Evolutionary conservation across 2,329 filamentous ascomycete genomes (phyloP).

Genomic region (Akanthomyces uredinophilus): DNA sequence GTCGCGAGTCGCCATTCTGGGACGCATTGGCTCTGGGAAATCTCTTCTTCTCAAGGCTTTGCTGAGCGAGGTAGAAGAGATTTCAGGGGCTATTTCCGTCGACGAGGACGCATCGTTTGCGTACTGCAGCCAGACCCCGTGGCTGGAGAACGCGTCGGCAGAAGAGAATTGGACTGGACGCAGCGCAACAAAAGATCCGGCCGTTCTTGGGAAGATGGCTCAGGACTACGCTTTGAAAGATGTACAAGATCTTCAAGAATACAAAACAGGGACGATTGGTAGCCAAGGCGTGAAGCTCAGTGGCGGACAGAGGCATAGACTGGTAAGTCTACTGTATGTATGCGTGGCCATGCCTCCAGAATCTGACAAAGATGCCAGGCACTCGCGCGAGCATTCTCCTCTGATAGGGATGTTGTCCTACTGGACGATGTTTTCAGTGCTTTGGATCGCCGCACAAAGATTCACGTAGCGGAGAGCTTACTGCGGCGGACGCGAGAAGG

Average conservation of each 20-base stretch:
- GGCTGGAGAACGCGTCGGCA: slow-evolving; percentile 8
- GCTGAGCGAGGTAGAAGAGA: not conserved
- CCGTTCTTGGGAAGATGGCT: not conserved
- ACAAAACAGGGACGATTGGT: slow-evolving; percentile 4
- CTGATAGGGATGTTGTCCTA: not conserved
- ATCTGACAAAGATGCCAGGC: not conserved
- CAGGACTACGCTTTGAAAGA: not conserved
- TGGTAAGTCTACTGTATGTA: not conserved
- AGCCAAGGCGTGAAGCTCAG: slow-evolving; percentile 5
- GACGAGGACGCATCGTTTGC: not conserved
- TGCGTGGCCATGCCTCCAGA: too few relatives aligned
- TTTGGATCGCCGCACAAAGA: not conserved
- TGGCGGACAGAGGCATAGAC: slow-evolving; percentile 6
- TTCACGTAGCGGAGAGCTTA: not conserved
- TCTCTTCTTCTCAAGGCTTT: not conserved
- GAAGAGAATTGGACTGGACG: slow-evolving; percentile 3
- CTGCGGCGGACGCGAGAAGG: not conserved
- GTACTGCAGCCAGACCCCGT: slow-evolving; percentile 3
- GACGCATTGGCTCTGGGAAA: not conserved
- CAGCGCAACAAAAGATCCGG: not conserved
- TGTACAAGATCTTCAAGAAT: not conserved
- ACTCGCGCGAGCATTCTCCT: not conserved
- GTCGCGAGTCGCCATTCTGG: slow-evolving; percentile 1
- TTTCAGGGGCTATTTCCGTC: not conserved
- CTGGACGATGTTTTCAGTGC: slow-evolving; percentile 2